Evolutionary conservation across 1,139 yeast genomes (phyloP).

Genomic region (Entelexis sorbosivorans): DNA sequence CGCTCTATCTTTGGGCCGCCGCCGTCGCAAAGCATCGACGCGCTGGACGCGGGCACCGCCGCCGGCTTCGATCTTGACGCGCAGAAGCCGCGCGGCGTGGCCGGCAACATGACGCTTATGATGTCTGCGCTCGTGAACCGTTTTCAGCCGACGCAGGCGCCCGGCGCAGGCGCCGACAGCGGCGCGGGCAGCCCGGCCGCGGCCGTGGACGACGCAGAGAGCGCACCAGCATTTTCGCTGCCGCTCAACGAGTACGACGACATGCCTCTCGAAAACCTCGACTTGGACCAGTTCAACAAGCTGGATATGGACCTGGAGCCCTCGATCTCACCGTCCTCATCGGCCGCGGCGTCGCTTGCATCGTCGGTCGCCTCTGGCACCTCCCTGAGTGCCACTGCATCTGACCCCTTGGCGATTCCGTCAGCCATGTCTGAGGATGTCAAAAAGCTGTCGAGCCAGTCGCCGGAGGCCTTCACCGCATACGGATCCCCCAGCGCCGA

Average conservation of each 20-base stretch:
- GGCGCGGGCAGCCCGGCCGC: neutral
- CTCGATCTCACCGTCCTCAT: neutral
- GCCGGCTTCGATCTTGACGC: neutral
- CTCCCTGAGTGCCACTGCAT: neutral
- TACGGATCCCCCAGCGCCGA: conserved; percentile 3
- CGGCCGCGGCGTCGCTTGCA: conserved; percentile 2
- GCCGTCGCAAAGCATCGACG: neutral
- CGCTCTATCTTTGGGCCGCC: conserved; percentile 13
- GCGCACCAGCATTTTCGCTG: neutral
- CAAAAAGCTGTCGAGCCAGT: neutral
- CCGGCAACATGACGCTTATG: conserved; percentile 4
- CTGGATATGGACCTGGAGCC: neutral
- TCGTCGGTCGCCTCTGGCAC: neutral
- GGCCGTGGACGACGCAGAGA: too few relatives aligned
- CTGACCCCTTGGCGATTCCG: neutral
- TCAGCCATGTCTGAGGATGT: neutral
- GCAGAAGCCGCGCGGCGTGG: neutral
- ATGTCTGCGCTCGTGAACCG: conserved; percentile 2
- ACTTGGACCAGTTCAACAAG: neutral
- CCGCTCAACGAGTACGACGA: neutral
- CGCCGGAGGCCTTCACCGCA: neutral
- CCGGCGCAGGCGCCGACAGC: neutral
- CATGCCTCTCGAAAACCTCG: neutral
- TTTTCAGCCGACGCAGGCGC: neutral
- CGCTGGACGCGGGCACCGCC: neutral